Percentiles rank a stretch among this genome's conserved stretches.
Conservation (phyloP, 208 protist genomes). For the Leishmania lainsoni region DNA sequence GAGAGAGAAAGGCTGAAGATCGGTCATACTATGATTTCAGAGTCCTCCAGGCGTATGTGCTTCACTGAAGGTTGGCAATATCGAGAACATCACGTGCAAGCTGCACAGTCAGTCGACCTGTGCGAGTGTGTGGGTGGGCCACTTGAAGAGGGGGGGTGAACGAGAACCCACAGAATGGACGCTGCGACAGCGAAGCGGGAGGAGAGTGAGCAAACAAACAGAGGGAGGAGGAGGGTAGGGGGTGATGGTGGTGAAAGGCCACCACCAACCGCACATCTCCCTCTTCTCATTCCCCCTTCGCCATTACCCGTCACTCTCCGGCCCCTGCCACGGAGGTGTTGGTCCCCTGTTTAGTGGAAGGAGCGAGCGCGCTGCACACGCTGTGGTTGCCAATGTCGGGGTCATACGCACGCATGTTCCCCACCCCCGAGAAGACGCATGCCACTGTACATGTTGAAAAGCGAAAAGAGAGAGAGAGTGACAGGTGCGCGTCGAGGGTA, state of each 20-base stretch:
- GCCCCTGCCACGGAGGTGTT: no score
- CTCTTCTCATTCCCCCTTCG: not conserved
- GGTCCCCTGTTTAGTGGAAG: not conserved
- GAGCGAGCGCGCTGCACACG: not conserved
- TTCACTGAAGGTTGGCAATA: not conserved
- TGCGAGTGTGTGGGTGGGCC: not conserved
- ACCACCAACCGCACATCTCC: not conserved
- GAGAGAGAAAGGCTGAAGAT: not conserved
- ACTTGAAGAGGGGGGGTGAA: not conserved
- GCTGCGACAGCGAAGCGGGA: not conserved
- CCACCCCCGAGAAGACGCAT: no score
- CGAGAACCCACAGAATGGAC: not conserved
- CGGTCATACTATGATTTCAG: not conserved
- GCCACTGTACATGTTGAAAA: not conserved
- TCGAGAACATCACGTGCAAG: not conserved
- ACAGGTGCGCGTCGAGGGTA: not conserved
- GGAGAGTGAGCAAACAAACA: not conserved
- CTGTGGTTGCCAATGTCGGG: not conserved
- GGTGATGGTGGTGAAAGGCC: not conserved
- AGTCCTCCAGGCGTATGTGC: not conserved
- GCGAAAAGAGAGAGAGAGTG: not conserved
- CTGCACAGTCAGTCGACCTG: not conserved
- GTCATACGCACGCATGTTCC: not conserved
- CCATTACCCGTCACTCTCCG: not conserved
- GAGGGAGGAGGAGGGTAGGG: not conserved